These are phyloP conservation scores for Calocybe indica DNA, from an alignment of 768 basidiomycete species.

Conservation along the genomic window DNA sequence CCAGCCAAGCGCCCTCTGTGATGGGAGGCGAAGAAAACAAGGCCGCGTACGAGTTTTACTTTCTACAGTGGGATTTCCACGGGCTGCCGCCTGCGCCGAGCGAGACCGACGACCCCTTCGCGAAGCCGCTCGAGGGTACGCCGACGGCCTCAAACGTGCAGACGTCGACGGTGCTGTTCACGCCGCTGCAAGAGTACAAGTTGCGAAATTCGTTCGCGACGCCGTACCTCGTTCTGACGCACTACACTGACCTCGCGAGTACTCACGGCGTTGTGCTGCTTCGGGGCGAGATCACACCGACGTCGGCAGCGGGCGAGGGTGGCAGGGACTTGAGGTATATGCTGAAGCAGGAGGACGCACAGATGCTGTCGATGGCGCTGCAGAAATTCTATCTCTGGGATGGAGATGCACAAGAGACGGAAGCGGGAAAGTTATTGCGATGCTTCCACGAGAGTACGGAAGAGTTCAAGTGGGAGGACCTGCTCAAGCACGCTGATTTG, in stretches of 20 bases:
- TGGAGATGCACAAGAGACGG: slow-evolving; percentile 22
- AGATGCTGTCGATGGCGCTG: slow-evolving; percentile 69
- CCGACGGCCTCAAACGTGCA: slow-evolving; percentile 35
- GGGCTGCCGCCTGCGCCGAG: slow-evolving; percentile 57
- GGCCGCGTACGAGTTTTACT: slow-evolving; percentile 72
- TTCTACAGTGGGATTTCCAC: slow-evolving; percentile 88
- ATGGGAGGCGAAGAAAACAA: slow-evolving; percentile 24
- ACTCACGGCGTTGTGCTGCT: slow-evolving; percentile 82
- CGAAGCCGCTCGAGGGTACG: slow-evolving; percentile 19
- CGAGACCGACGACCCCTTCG: slow-evolving; percentile 39
- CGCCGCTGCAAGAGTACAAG: slow-evolving; percentile 93
- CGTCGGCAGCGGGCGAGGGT: slow-evolving; percentile 32
- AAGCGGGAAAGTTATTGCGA: slow-evolving; percentile 48
- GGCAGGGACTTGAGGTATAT: slow-evolving; percentile 42
- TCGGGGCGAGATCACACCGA: slow-evolving; percentile 86
- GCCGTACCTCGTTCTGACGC: slow-evolving; percentile 84
- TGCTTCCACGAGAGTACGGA: slow-evolving; percentile 75
- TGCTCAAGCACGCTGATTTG: slow-evolving; percentile 50
- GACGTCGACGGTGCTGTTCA: slow-evolving; percentile 80
- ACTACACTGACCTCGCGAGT: slow-evolving; percentile 82
- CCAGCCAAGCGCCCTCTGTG: slow-evolving; percentile 8
- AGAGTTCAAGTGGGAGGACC: slow-evolving; percentile 77
- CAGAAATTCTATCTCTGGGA: slow-evolving; percentile 85
- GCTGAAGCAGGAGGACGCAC: slow-evolving; percentile 78
- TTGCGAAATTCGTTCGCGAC: slow-evolving; percentile 78